phyloP scores from a whole-genome alignment of 352 stramenopile genomes.

The Phytophthora syringae region DNA sequence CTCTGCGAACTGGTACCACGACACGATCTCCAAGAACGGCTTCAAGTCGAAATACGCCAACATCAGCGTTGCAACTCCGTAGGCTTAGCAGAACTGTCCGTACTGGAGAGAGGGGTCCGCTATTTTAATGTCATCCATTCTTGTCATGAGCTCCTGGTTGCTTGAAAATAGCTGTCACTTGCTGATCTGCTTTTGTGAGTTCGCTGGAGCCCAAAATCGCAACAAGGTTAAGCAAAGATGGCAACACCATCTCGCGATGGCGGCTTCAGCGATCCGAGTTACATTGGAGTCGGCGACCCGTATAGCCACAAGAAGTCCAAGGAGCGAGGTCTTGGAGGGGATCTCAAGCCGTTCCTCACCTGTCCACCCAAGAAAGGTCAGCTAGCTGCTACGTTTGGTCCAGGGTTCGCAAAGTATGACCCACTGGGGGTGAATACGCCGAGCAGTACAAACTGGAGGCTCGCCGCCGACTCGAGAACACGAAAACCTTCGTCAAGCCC shows the following conservation, averaged over 20 bases:
- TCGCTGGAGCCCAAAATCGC: background rate
- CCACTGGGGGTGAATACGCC: conserved; percentile 63
- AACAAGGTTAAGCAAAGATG: conserved; percentile 12
- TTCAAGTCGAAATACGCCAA: conserved; percentile 29
- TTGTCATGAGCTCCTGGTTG: conserved; percentile 1
- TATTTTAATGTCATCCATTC: conserved; percentile 24
- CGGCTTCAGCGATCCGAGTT: conserved; percentile 79
- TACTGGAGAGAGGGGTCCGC: background rate
- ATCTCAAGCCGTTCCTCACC: conserved; percentile 78
- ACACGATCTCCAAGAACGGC: conserved; percentile 55
- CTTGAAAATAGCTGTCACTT: conserved; percentile 29
- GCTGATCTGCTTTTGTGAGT: background rate
- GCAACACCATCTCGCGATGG: conserved; percentile 58
- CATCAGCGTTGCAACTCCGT: conserved; percentile 11
- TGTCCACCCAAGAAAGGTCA: conserved; percentile 72
- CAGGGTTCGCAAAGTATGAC: conserved; percentile 69
- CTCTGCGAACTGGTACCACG: conserved; percentile 60
- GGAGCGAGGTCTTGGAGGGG: conserved; percentile 59
- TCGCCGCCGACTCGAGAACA: conserved; percentile 75
- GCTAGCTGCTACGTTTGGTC: conserved; percentile 65
- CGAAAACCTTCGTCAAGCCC: conserved; percentile 68
- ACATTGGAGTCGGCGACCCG: conserved; percentile 68
- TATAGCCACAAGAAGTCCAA: conserved; percentile 55
- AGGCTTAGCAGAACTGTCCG: background rate
- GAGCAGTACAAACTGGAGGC: conserved; percentile 78